phyloP scores from a whole-genome alignment of 2,329 filamentous ascomycete genomes.

The Talaromyces sp. region DNA sequence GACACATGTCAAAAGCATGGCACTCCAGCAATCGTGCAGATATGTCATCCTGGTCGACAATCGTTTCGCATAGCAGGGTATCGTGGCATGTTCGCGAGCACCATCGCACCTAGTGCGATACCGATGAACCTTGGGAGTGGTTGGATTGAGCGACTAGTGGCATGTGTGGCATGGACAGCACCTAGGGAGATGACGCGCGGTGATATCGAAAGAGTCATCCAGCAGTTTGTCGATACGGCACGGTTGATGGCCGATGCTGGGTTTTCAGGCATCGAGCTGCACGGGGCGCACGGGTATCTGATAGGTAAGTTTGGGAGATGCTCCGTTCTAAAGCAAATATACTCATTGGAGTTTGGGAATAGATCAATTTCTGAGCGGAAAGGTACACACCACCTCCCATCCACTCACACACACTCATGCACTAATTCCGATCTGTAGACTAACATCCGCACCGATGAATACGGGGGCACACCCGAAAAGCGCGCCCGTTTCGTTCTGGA shows the following conservation, averaged over 20 bases:
- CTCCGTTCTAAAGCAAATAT: not conserved
- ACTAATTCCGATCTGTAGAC: conserved; percentile 30
- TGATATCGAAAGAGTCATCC: conserved; percentile 59
- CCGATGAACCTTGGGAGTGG: conserved; percentile 44
- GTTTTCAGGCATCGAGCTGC: conserved; percentile 58
- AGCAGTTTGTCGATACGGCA: conserved; percentile 58
- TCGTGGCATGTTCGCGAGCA: conserved; percentile 34
- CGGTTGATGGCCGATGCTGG: conserved; percentile 53
- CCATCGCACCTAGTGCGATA: conserved; percentile 44
- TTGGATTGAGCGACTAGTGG: conserved; percentile 37
- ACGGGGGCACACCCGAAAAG: conserved; percentile 52
- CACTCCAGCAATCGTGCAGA: conserved; percentile 47
- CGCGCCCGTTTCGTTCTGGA: conserved; percentile 50
- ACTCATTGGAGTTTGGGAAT: not conserved
- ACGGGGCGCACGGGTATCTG: conserved; percentile 57
- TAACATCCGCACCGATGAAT: conserved; percentile 52
- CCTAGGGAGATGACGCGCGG: conserved; percentile 59
- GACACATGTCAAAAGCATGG: conserved; percentile 40
- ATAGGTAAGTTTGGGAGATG: conserved; percentile 43
- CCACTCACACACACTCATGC: too few relatives aligned
- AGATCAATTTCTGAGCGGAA: conserved; percentile 43
- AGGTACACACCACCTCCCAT: conserved; percentile 27
- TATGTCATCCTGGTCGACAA: conserved; percentile 51
- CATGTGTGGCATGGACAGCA: conserved; percentile 45
- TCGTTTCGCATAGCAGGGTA: conserved; percentile 44